These are phyloP conservation scores for Peronosclerospora sorghi DNA, from an alignment of 352 stramenopile genomes.

Conservation along the genomic window DNA sequence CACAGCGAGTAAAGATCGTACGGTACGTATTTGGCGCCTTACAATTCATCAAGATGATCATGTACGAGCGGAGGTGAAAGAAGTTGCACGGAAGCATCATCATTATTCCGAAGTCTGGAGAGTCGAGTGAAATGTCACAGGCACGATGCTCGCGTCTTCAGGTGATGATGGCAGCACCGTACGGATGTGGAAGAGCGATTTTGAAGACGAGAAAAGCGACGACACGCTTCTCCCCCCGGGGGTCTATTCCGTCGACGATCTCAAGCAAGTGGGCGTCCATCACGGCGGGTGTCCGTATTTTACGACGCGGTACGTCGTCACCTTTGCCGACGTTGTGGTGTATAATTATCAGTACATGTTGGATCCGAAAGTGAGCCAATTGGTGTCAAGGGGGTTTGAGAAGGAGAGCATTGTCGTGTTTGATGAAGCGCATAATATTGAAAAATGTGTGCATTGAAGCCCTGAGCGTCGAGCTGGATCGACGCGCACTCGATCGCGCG, in stretches of 20 bases:
- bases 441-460: conserved; percentile 99
- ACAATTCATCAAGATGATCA: no score
- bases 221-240: conserved; percentile 86
- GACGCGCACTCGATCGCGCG: no score
- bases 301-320: conserved; percentile 93
- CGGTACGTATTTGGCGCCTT: no score
- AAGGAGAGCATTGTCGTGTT: conserved; percentile 91
- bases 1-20: no score
- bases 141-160: no score
- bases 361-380: no score
- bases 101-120: no score
- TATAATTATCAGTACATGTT: conserved; percentile 99
- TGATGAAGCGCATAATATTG: conserved; percentile 99
- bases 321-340: conserved; percentile 95
- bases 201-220: conserved; percentile 76
- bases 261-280: conserved; percentile 87
- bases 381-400: conserved; percentile 94
- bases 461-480: conserved; percentile 92
- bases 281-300: conserved; percentile 98
- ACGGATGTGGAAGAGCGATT: no score
- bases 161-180: no score
- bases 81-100: no score
- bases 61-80: no score
- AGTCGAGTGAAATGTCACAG: no score
- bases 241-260: conserved; percentile 95